phyloP scores from a whole-genome alignment of 768 basidiomycete genomes.

The Termitomyces sp. region DNA sequence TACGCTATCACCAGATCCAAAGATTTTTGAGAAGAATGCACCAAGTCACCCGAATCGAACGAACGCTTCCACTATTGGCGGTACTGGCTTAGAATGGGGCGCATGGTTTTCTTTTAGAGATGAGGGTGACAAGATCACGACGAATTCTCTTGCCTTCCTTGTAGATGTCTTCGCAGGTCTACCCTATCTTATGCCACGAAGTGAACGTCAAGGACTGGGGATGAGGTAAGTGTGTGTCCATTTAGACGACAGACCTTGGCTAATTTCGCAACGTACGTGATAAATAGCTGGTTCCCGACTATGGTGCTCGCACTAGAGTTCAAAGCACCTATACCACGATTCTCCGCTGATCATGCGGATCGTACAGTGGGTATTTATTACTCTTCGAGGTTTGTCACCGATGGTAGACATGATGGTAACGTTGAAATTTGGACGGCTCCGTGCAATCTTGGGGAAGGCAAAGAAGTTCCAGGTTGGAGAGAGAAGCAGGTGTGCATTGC shows the following conservation, averaged over 20 bases:
- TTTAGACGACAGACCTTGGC: not conserved
- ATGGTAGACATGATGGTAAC: conserved; percentile 51
- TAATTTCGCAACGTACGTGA: not conserved
- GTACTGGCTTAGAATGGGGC: conserved; percentile 53
- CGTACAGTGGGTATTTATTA: conserved; percentile 57
- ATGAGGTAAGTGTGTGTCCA: conserved; percentile 19
- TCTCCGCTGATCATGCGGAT: conserved; percentile 32
- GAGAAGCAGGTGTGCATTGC: conserved; percentile 61
- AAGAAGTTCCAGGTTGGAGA: conserved; percentile 43
- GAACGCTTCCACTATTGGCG: conserved; percentile 36
- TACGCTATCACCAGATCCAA: conserved; percentile 33
- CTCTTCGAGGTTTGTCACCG: conserved; percentile 43
- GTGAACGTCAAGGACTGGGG: conserved; percentile 30
- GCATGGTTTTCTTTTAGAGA: conserved; percentile 48
- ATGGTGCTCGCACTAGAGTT: conserved; percentile 58
- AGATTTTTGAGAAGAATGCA: conserved; percentile 33
- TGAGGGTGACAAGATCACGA: conserved; percentile 37
- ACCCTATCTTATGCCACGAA: conserved; percentile 41
- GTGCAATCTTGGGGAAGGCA: conserved; percentile 42
- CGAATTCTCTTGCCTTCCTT: conserved; percentile 50
- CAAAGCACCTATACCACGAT: conserved; percentile 50
- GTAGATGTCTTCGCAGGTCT: conserved; percentile 48
- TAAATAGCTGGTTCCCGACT: conserved; percentile 42
- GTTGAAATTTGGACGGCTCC: conserved; percentile 69
- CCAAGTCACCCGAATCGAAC: conserved; percentile 32